Evolutionary conservation across 306 rosid genomes (phyloP).

Genomic region (Luffa aegyptiaca): DNA sequence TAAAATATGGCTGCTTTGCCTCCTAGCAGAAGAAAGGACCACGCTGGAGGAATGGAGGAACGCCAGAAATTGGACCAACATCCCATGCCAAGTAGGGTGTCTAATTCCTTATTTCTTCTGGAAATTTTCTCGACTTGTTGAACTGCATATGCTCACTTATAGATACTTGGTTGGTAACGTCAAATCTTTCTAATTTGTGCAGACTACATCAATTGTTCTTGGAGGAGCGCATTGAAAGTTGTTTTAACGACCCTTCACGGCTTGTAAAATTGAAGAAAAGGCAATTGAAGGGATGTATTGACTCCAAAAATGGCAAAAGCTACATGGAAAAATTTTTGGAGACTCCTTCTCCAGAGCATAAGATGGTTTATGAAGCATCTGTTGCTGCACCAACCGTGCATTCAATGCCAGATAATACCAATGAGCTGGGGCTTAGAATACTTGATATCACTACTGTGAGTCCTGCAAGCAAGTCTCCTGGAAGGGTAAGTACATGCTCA

Average conservation of each 20-base stretch:
- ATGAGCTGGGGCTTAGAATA: constrained; percentile 53
- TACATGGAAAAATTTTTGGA: constrained; percentile 76
- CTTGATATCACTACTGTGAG: constrained; percentile 57
- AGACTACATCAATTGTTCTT: constrained; percentile 80
- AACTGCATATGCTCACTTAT: constrained; percentile 10
- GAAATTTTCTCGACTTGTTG: constrained; percentile 13
- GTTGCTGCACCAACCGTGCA: constrained; percentile 26
- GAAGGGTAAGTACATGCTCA: constrained; percentile 36
- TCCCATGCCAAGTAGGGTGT: constrained; percentile 78
- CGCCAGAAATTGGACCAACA: constrained; percentile 36
- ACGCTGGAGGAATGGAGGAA: constrained; percentile 58
- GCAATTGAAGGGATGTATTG: constrained; percentile 53
- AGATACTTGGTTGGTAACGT: constrained; percentile 19
- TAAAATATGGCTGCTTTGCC: constrained; percentile 10
- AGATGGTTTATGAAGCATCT: constrained; percentile 49
- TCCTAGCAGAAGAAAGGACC: constrained; percentile 53
- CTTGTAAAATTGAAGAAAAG: constrained; percentile 69
- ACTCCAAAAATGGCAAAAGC: constrained; percentile 53
- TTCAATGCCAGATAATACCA: constrained; percentile 26
- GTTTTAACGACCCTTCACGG: constrained; percentile 59
- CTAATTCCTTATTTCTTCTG: constrained; percentile 20
- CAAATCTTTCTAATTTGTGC: constrained; percentile 22
- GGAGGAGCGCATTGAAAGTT: constrained; percentile 75
- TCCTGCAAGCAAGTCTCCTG: constrained; percentile 36
- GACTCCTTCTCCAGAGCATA: constrained; percentile 43